Evolutionary conservation across 225 moss, liverwort and hornwort genomes (phyloP), one percentile per base, ranked within the genome.

Genomic region (Polytrichum formosum): DNA sequence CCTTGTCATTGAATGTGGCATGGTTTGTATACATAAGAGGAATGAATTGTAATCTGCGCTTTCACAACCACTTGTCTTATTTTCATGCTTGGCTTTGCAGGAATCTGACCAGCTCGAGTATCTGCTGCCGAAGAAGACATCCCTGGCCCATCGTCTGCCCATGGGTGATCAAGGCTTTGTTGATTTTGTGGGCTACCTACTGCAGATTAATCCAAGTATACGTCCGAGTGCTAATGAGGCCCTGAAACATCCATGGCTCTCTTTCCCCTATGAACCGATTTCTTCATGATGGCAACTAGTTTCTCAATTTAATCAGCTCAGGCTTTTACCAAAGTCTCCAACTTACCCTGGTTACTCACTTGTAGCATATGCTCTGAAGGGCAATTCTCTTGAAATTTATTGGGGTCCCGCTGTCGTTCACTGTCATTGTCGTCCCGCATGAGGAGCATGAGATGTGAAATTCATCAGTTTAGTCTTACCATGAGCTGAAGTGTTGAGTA

Each of bases 151-250:
- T 75, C 90, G 97, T 28, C 81, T 98, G 28, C 97, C 94, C 63
- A 98, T 98, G 97, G 97, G 97, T 54, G 97, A 98, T 79, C 91
- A 94, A 83, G 97, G 94, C 37, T 98, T 94, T 70, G 88, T 98
- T 61, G 92, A 98, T 66, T 98, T 98, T 75, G 94, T 94, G 70
- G 92, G 79, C 18, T 90, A 81, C 67, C 83, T 94, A 72, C 84
- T 94, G 55, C 82, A 94, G 72, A 85, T 88, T 71, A 88, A 88
- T 72, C 94, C 94, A 71, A 67, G 64, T 76, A 70, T 66, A 66
- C 91, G 97, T 61, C 94, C 97, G 53, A 85, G 87, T 73, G 94
- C 94, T 68, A 78, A 71, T 63, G 97, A 94, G 70, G 97, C 97
- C 37, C 79, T 92, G 25, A 92, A 90, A 67, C 97, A 98, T 78